Conservation (phyloP, 116 monocot genomes). For the Phalaenopsis hybrid region DNA sequence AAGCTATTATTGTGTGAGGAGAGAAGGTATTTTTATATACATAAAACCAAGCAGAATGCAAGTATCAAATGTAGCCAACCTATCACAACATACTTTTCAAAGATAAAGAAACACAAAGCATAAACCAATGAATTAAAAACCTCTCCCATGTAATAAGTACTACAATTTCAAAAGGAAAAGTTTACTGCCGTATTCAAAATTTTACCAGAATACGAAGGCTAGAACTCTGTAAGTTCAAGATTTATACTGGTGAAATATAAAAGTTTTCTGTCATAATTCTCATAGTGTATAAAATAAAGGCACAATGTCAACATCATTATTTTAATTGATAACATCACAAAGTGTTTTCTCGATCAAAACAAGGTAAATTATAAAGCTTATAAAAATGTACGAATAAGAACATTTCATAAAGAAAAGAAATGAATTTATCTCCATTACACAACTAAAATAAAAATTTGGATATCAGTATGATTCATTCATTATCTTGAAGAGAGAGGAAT, state of each 20-base stretch:
- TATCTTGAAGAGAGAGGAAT: not conserved
- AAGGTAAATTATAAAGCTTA: not conserved
- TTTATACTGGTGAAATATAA: too few species aligned
- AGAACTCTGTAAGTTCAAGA: too few species aligned
- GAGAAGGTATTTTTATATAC: not conserved
- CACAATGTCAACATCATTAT: not conserved
- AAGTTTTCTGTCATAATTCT: not conserved
- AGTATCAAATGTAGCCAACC: not conserved
- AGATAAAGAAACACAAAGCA: not conserved
- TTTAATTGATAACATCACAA: not conserved
- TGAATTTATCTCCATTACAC: not conserved
- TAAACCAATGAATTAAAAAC: not conserved
- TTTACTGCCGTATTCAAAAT: not conserved
- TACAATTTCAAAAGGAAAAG: not conserved
- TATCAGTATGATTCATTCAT: not conserved
- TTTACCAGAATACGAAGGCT: not conserved
- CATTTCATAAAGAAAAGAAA: not conserved
- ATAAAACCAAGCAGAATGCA: not conserved
- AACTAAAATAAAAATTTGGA: not conserved
- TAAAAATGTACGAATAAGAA: not conserved
- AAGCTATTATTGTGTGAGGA: not conserved
- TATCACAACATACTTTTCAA: not conserved
- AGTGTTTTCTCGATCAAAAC: constrained; percentile 1
- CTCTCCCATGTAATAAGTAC: not conserved
- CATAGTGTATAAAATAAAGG: not conserved